These are phyloP conservation scores for Hanseniaspora uvarum DNA, from an alignment of 1,139 yeast genomes.

Conservation along the genomic window DNA sequence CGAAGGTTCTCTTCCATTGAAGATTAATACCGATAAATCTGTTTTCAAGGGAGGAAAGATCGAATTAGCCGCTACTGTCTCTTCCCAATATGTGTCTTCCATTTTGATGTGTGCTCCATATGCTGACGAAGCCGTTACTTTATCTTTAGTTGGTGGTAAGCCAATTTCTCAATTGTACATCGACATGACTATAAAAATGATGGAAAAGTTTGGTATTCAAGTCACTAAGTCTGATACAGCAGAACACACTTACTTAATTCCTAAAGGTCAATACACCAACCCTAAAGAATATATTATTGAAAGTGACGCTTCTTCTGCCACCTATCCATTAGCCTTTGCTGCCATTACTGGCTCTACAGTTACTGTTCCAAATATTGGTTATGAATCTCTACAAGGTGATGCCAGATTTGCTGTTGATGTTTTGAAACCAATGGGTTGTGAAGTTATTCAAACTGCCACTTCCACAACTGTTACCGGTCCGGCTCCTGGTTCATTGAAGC, in stretches of 20 bases:
- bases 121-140: slow-evolving; percentile 77
- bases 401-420: slow-evolving; percentile 94
- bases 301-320: slow-evolving; percentile 98
- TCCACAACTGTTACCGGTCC: slow-evolving; percentile 94
- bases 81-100: slow-evolving; percentile 95
- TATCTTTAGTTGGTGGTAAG: slow-evolving; percentile 85
- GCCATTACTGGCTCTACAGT: slow-evolving; percentile 94
- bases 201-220: slow-evolving; percentile 75
- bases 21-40: slow-evolving; percentile 57
- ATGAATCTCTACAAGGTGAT: slow-evolving; percentile 88
- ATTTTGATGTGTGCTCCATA: slow-evolving; percentile 96
- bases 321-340: slow-evolving; percentile 94
- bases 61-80: slow-evolving; percentile 88
- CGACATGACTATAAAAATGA: slow-evolving; percentile 95
- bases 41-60: slow-evolving; percentile 75
- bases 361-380: slow-evolving; percentile 90
- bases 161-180: slow-evolving; percentile 93
- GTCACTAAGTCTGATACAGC: slow-evolving; percentile 67
- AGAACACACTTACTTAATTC: slow-evolving; percentile 78
- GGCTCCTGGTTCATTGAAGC: slow-evolving; percentile 52
- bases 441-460: slow-evolving; percentile 66
- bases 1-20: slow-evolving; percentile 79
- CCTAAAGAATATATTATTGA: slow-evolving; percentile 83
- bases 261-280: slow-evolving; percentile 66
- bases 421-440: slow-evolving; percentile 88